A percentile compares a stretch with the other conserved stretches of the same genome.
phyloP scores from a whole-genome alignment of 352 stramenopile genomes.

The Phytopythium sindhum region DNA sequence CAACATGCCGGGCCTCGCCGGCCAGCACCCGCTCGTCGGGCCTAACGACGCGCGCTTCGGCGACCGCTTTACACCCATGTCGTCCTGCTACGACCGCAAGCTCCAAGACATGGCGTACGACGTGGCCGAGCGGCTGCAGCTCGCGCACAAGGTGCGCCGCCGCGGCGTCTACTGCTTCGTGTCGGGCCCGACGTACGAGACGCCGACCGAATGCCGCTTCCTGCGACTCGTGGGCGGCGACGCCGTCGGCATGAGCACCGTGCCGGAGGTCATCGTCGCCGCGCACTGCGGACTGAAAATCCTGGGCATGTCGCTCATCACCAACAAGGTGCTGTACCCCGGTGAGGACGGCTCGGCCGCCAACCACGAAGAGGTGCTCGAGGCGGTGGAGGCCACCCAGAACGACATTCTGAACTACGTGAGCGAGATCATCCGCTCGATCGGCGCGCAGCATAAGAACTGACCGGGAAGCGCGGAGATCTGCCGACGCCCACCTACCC shows the following conservation, averaged over 20 bases:
- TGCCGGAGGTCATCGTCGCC: slow-evolving; percentile 95
- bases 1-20: slow-evolving; percentile 91
- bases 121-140: slow-evolving; percentile 76
- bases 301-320: slow-evolving; percentile 96
- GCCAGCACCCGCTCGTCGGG: slow-evolving; percentile 93
- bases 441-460: slow-evolving; percentile 33
- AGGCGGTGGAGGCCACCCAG: slow-evolving; percentile 80
- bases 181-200: slow-evolving; percentile 96
- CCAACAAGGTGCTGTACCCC: slow-evolving; percentile 90
- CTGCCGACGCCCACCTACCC: background rate
- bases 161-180: slow-evolving; percentile 96
- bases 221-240: slow-evolving; percentile 91
- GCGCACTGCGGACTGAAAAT: slow-evolving; percentile 94
- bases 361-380: slow-evolving; percentile 93
- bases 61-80: slow-evolving; percentile 93
- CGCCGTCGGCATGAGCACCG: slow-evolving; percentile 95
- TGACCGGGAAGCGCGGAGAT: background rate
- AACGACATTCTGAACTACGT: slow-evolving; percentile 39
- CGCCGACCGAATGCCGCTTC: slow-evolving; percentile 91
- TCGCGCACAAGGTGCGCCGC: slow-evolving; percentile 78
- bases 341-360: slow-evolving; percentile 79
- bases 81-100: slow-evolving; percentile 91
- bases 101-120: slow-evolving; percentile 80
- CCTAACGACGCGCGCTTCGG: slow-evolving; percentile 95
- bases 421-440: slow-evolving; percentile 37